These are phyloP conservation scores for Iberis pinnata DNA, from an alignment of 345 rosid species.

Conservation along the genomic window DNA sequence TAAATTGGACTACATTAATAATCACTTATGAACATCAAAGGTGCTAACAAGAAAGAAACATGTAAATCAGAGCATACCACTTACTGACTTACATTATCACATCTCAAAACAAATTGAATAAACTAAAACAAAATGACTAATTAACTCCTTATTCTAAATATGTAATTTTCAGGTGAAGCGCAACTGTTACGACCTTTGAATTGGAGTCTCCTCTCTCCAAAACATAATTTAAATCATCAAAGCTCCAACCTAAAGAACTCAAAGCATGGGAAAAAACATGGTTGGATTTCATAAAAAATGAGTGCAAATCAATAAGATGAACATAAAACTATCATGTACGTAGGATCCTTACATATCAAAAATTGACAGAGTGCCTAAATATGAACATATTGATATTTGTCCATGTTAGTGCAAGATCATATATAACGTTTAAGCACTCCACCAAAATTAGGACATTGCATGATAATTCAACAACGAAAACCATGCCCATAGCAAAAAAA, in stretches of 20 bases:
- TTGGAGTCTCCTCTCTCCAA: too few species aligned
- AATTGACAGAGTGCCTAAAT: conserved; percentile 48
- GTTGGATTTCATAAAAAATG: neutral
- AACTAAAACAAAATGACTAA: neutral
- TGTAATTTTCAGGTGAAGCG: conserved; percentile 61
- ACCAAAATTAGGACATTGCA: conserved; percentile 67
- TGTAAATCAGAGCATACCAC: neutral
- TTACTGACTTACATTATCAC: neutral
- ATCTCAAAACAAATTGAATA: neutral
- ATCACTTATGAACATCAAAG: neutral
- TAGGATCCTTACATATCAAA: conserved; percentile 44
- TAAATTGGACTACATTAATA: neutral
- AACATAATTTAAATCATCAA: too few species aligned
- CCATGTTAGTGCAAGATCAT: conserved; percentile 75
- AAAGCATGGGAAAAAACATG: neutral
- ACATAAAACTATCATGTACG: conserved; percentile 23
- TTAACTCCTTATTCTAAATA: conserved; percentile 61
- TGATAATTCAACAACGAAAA: conserved; percentile 3
- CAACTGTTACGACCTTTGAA: too few species aligned
- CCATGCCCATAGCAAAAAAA: too few species aligned
- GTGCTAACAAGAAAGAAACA: neutral
- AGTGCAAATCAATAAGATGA: neutral
- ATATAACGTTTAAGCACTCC: conserved; percentile 47
- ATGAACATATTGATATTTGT: conserved; percentile 46
- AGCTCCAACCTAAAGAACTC: too few species aligned